Evolutionary conservation across 2,329 filamentous ascomycete species (phyloP), one percentile per base, ranked within the genome.

Genomic region (Lachnellula hyalina): DNA sequence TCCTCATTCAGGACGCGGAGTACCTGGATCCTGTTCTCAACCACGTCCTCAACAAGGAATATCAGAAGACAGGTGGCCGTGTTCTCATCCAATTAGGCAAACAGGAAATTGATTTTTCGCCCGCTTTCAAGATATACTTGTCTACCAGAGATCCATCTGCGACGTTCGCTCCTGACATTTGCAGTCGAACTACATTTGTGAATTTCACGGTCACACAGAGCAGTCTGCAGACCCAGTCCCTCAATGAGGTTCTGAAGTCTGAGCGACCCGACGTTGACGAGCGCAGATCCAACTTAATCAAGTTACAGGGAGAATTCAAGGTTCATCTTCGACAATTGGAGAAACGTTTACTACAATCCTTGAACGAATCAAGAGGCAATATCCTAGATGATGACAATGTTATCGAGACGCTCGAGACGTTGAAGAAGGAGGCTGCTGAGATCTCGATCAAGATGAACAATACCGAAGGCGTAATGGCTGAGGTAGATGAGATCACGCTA

Each of bases 151-250:
- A 99, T 75, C 95, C 95, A 1, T 99, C 95, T 42, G 93, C 94
- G 25, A 90, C 87, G 7, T 99, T 99, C 71, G 85, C 94, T 7
- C 95, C 94, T 0, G 94, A 99, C 69, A 90, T 99, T 61, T 99
- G 95, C 83, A 96, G 91, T 78, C 84, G 95, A 67, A 97, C 94
- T 6, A 99, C 95, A 0, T 96, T 99, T 73, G 94, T 99, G 80
- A 99, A 99, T 75, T 99, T 99, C 66, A 97, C 95, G 1, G 93
- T 99, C 60, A 99, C 94, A 4, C 93, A 97, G 75, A 96, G 94
- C 81, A 97, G 93, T 78, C 80, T 99, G 68, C 94, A 96, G 75
- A 97, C 94, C 2, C 94, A 99, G 73, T 96, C 94, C 1, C 83
- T 99, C 63, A 96, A 96, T 64, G 92, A 99, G 61, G 94, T 97